These are phyloP conservation scores for Leishmania tarentolae DNA, from an alignment of 208 protist species.

Conservation along the genomic window DNA sequence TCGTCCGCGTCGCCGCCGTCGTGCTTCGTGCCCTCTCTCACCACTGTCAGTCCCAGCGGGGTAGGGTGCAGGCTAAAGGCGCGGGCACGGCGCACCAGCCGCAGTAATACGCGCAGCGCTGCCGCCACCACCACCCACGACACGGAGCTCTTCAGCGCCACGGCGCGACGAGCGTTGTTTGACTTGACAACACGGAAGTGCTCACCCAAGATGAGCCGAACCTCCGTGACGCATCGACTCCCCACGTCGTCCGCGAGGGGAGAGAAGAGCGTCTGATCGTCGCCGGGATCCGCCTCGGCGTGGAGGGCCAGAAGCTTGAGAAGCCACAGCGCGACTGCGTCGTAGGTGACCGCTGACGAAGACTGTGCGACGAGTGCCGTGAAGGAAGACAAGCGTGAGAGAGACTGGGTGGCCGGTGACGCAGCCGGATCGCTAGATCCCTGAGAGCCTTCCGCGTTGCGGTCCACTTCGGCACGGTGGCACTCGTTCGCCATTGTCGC, in stretches of 20 bases:
- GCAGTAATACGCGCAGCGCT: conserved; percentile 68
- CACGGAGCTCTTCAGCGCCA: conserved; percentile 51
- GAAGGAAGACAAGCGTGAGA: conserved; percentile 21
- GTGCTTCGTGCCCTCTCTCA: conserved; percentile 7
- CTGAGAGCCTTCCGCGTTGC: not conserved
- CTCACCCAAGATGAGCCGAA: conserved; percentile 58
- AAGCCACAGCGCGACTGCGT: conserved; percentile 52
- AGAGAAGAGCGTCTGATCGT: conserved; percentile 57
- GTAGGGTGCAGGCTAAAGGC: conserved; percentile 78
- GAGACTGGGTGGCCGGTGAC: not conserved
- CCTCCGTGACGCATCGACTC: conserved; percentile 62
- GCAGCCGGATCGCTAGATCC: not conserved
- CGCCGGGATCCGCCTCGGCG: conserved; percentile 42
- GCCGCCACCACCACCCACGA: conserved; percentile 59
- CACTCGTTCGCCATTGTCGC: not conserved
- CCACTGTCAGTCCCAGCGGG: conserved; percentile 38
- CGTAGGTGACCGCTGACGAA: conserved; percentile 35
- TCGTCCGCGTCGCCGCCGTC: conserved; percentile 4
- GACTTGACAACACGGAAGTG: conserved; percentile 77
- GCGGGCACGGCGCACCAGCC: conserved; percentile 63
- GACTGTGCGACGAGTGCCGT: conserved; percentile 17
- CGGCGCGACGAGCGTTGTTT: conserved; percentile 62
- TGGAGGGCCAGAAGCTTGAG: conserved; percentile 61
- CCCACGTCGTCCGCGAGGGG: conserved; percentile 85
- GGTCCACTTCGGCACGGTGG: not conserved